Percentiles rank a stretch among this genome's conserved stretches.
Conservation (phyloP, 371 early-diverging fungal species). For the Mucor mucedo region DNA sequence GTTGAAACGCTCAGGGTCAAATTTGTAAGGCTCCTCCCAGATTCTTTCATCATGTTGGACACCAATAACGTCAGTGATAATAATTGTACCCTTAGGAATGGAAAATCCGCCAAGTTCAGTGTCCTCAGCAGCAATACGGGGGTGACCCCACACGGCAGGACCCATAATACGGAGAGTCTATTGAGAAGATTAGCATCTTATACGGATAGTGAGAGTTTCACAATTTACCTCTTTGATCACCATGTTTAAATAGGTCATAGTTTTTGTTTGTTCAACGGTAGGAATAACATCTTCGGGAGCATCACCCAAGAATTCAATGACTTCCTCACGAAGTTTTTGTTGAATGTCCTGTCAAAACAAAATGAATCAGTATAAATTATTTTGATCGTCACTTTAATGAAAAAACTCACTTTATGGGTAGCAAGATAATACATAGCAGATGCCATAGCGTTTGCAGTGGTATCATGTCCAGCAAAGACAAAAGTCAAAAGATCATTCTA, state of each 20-base stretch:
- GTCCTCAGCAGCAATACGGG: conserved; percentile 34
- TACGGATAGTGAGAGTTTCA: no score
- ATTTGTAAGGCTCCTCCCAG: conserved; percentile 47
- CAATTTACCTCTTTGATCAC: conserved; percentile 40
- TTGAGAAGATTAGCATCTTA: no score
- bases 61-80: conserved; percentile 41
- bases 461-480: conserved; percentile 51
- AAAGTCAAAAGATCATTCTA: no score
- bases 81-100: conserved; percentile 47
- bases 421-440: conserved; percentile 52
- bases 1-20: conserved; percentile 56
- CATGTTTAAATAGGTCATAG: conserved; percentile 49
- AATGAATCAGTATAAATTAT: no score
- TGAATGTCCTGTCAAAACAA: conserved; percentile 43
- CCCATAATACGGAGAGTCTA: no score
- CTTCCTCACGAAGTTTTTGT: conserved; percentile 54
- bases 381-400: neutral
- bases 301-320: conserved; percentile 57
- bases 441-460: conserved; percentile 53
- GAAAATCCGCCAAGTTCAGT: conserved; percentile 38
- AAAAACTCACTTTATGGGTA: conserved; percentile 36
- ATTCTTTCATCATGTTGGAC: conserved; percentile 43
- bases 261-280: conserved; percentile 45
- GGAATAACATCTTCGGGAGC: conserved; percentile 44
- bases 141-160: no score